phyloP scores from a whole-genome alignment of 306 rosid genomes.

The Alnus glutinosa region DNA sequence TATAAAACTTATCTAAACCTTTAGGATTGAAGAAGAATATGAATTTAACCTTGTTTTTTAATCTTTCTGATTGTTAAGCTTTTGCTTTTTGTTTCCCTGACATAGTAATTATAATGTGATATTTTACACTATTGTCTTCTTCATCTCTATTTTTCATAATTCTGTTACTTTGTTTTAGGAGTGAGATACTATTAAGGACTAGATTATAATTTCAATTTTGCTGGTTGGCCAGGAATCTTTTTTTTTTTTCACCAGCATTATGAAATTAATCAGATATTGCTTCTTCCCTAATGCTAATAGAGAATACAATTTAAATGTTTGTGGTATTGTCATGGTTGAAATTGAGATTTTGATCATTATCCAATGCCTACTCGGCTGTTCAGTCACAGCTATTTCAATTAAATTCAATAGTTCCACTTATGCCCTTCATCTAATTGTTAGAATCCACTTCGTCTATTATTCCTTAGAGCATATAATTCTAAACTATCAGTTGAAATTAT shows the following conservation, averaged over 20 bases:
- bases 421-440: not conserved
- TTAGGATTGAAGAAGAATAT: not conserved
- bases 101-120: not conserved
- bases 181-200: not conserved
- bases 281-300: not conserved
- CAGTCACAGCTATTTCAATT: not conserved
- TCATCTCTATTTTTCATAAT: not conserved
- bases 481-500: not conserved
- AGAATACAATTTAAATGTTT: not conserved
- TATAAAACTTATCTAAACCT: not conserved
- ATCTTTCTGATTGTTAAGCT: not conserved
- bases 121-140: not conserved
- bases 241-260: not conserved
- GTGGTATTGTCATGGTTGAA: not conserved
- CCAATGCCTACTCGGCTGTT: not conserved
- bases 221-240: not conserved
- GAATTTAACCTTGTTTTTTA: no score
- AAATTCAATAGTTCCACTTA: not conserved
- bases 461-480: not conserved
- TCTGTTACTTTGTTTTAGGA: not conserved
- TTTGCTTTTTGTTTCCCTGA: not conserved
- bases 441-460: not conserved
- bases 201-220: not conserved
- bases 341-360: no score
- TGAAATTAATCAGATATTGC: not conserved